Conservation (phyloP, 2,329 filamentous ascomycete species). For the Diaporthe capsici region DNA sequence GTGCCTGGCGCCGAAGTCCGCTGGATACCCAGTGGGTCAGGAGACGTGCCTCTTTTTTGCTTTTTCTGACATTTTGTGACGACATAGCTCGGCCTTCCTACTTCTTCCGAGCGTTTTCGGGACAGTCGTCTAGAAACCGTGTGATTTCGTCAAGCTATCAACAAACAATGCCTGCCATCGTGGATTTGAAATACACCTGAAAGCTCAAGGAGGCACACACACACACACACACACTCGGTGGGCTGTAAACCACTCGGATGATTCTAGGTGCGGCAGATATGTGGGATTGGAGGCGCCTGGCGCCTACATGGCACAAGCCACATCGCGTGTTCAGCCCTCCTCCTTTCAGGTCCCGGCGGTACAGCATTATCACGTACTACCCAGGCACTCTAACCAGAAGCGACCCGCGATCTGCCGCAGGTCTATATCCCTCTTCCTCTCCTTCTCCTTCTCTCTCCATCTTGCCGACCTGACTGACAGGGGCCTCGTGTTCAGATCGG, state of each 20-base stretch:
- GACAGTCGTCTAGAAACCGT: conserved; percentile 5
- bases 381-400: background rate
- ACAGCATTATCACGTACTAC: conserved; percentile 3
- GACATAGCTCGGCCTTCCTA: conserved; percentile 6
- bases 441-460: background rate
- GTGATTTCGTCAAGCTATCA: background rate
- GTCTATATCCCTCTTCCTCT: background rate
- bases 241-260: background rate
- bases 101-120: conserved; percentile 35
- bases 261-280: conserved; percentile 26
- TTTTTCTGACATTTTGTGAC: conserved; percentile 12
- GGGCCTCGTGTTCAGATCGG: conserved; percentile 20
- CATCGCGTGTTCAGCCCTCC: conserved; percentile 42
- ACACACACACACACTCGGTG: background rate
- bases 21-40: conserved; percentile 16
- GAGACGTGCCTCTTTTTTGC: conserved; percentile 25
- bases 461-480: background rate
- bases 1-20: conserved; percentile 24
- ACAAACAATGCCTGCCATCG: conserved; percentile 9
- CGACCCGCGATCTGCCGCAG: background rate
- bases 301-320: conserved; percentile 41
- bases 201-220: background rate
- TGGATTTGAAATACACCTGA: conserved; percentile 5
- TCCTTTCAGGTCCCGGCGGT: conserved; percentile 1
- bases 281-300: conserved; percentile 23